Percentiles rank a stretch among this genome's conserved stretches.
phyloP scores from a whole-genome alignment of 2,329 filamentous ascomycete genomes.

The Tolypocladium paradoxum region DNA sequence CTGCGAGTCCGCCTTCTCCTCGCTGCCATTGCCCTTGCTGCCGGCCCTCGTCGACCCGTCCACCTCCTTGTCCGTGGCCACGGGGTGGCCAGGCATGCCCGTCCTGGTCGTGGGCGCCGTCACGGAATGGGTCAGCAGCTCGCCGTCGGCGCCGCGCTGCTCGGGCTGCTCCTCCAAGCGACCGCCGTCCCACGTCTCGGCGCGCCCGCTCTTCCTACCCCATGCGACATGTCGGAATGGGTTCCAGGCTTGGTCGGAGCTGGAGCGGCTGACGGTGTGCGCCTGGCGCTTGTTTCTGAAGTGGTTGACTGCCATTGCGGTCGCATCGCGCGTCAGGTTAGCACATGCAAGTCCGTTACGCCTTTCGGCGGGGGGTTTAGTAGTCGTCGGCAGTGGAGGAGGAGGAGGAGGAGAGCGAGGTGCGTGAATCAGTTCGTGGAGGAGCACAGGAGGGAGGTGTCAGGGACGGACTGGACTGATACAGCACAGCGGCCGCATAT shows the following conservation, averaged over 20 bases:
- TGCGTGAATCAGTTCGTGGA: background rate
- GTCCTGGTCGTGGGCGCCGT: slow-evolving; percentile 20
- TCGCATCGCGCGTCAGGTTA: slow-evolving; percentile 4
- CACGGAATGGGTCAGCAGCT: slow-evolving; percentile 22
- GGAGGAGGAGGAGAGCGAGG: background rate
- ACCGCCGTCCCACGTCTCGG: slow-evolving; percentile 23
- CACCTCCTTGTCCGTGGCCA: slow-evolving; percentile 8
- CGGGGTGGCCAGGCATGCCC: slow-evolving; percentile 10
- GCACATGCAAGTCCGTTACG: background rate
- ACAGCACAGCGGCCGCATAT: background rate
- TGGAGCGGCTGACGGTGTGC: slow-evolving; percentile 29
- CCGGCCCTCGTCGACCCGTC: slow-evolving; percentile 12
- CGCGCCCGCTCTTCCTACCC: slow-evolving; percentile 17
- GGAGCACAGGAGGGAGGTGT: background rate
- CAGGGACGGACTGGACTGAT: background rate
- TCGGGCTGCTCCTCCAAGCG: slow-evolving; percentile 20
- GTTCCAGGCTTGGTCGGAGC: slow-evolving; percentile 28
- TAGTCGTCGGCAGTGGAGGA: background rate
- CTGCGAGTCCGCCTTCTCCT: slow-evolving; percentile 10
- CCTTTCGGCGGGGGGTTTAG: background rate
- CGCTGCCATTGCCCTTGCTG: slow-evolving; percentile 6
- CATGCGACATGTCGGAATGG: slow-evolving; percentile 33
- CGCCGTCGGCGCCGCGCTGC: slow-evolving; percentile 13
- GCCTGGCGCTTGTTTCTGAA: slow-evolving; percentile 33
- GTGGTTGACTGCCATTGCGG: slow-evolving; percentile 30